Base-by-base conservation (phyloP, 1,284 basidiomycete species). In the Neolentinus lepideus region DNA sequence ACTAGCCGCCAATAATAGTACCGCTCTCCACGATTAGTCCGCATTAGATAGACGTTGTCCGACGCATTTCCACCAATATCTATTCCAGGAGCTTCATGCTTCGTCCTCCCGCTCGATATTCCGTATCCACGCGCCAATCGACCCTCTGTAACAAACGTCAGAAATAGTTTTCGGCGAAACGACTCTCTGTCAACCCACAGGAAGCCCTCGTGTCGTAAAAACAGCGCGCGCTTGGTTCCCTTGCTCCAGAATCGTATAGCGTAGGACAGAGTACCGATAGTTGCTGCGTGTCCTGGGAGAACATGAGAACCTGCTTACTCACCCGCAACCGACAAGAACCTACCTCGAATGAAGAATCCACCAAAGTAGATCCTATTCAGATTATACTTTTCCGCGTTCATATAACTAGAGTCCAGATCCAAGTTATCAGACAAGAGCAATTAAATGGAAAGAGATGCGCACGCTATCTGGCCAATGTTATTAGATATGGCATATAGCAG, bases 181-280 rank as follows among this genome's bases (percentile, higher is more conserved):
- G 25, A 53, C 22, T 11, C 27, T 3, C 16, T 43, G 38, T 21
- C 12, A 31, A 85, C 94, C 72, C 75, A 97, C 82, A 99, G 73
- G 77, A 98, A 99, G 2, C 97, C 97, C 75, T 99, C 97, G 67
- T 99, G 97, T 59, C 97, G 84, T 56, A 99, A 77, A 78, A 99
- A 99, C 63, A 97, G 81, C 46, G 97, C 97, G 33, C 93, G 85
- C 73, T 98, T 99, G 26, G 89, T 95, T 1, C 97, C 97, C 71
- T 97, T 96, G 67, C 93, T 96, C 97, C 97, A 99, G 78, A 99
- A 99, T 35, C 97, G 89, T 70, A 99, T 99, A 48, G 97, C 97
- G 73, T 99, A 99, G 24, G 94, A 98, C 38, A 99, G 79, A 12
- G 97, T 99, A 27, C 94, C 90, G 67, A 99, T 96, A 22, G 97